Evolutionary conservation across 306 rosid genomes (phyloP).

Genomic region (Boehmeria nivea): DNA sequence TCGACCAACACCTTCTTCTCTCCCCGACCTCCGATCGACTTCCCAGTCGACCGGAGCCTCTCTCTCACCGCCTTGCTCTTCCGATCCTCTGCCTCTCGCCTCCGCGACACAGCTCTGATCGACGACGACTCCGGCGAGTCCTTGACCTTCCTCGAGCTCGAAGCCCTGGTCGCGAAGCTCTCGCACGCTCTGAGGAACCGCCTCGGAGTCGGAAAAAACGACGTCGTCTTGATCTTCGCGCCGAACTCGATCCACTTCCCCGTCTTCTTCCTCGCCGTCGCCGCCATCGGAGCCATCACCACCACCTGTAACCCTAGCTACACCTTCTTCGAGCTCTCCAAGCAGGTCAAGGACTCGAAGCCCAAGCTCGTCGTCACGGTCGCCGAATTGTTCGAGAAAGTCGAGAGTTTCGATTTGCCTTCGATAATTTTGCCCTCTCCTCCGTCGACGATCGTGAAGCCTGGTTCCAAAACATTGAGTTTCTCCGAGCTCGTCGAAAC

Average conservation of each 20-base stretch:
- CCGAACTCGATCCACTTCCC: constrained; percentile 65
- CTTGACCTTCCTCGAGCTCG: constrained; percentile 45
- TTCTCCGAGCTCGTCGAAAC: constrained; percentile 38
- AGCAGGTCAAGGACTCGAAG: constrained; percentile 58
- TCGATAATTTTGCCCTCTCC: constrained; percentile 33
- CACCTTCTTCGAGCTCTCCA: constrained; percentile 55
- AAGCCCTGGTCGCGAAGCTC: constrained; percentile 36
- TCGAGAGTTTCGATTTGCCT: constrained; percentile 42
- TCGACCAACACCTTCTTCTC: constrained; percentile 31
- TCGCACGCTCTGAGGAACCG: constrained; percentile 41
- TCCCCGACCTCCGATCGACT: constrained; percentile 27
- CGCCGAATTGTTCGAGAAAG: constrained; percentile 52
- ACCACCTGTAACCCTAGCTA: constrained; percentile 71
- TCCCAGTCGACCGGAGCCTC: constrained; percentile 36
- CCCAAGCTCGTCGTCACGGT: constrained; percentile 67
- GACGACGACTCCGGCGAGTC: constrained; percentile 48
- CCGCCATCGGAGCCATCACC: constrained; percentile 61
- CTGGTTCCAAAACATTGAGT: constrained; percentile 11
- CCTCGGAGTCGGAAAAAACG: constrained; percentile 53
- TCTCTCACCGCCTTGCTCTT: constrained; percentile 49
- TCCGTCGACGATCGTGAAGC: not conserved
- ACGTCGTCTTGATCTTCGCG: constrained; percentile 69
- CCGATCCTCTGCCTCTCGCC: constrained; percentile 22
- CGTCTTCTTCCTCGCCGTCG: constrained; percentile 44
- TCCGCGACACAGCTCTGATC: constrained; percentile 46